Evolutionary conservation across 805 yeast species (phyloP), one percentile per base, ranked within the genome.

Genomic region (Candida boleticola): DNA sequence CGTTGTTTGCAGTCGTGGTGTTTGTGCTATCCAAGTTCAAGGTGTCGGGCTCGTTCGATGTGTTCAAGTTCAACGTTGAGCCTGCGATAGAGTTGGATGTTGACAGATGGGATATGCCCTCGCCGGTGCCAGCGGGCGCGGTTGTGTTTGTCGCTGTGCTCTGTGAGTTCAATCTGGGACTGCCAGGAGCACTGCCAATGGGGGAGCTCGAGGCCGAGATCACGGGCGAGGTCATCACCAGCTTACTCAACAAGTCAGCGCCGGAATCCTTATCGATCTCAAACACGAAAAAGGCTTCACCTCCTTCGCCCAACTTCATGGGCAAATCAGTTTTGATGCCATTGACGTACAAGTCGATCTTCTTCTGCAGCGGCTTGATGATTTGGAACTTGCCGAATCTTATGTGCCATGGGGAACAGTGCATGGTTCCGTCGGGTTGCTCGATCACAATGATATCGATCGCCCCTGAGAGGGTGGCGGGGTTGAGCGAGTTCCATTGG

Each of bases 281-380:
- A 66, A 93, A 92, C 32, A 93, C 98, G 58, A 93, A 93, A 60
- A 89, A 89, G 0, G 98, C 99, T 63, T 93, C 99, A 11, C 99
- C 99, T 5, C 95, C 96, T 46, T 93, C 99, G 13, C 97, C 96
- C 35, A 93, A 69, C 61, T 93, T 93, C 98, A 93, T 93, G 6
- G 96, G 97, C 37, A 92, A 68, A 51, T 87, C 83, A 0, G 95
- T 85, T 36, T 80, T 73, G 45, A 76, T 76, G 29, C 85, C 97
- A 64, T 93, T 93, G 30, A 93, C 95, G 32, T 80, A 76, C 49
- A 93, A 83, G 43, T 85, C 95, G 41, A 92, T 95, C 60, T 88
- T 90, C 71, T 92, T 93, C 62, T 93, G 97, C 16, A 95, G 86
- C 11, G 99, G 99, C 57, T 95, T 80, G 45, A 93, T 71, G 49